Base-by-base conservation (phyloP, 2,329 filamentous ascomycete species). In the Sclerotinia sclerotiorum region DNA sequence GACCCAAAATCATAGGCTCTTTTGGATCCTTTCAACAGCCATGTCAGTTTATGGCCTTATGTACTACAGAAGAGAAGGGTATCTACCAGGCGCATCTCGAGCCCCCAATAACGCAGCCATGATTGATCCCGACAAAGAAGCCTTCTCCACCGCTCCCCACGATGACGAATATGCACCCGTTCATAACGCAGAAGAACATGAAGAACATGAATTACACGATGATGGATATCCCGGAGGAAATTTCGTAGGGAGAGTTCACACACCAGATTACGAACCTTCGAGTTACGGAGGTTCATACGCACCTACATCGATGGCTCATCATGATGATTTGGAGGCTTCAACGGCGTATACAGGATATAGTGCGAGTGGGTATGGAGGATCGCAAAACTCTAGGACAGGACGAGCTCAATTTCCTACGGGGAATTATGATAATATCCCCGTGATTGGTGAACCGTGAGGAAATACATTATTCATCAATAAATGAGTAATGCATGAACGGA, bases 101-200 rank as follows among this genome's bases (percentile, higher is more conserved):
- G 74, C 72, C 17, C 76, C 75, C 1, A 72, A 70, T 44, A 78
- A 77, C 65, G 75, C 76, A 2, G 72, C 80, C 76, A 74, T 86
- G 79, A 89, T 89, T 73, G 88, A 90, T 76, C 88, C 88, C 0
- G 87, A 90, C 78, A 89, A 89, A 81, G 87, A 87, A 39, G 87
- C 87, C 69, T 90, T 90, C 79, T 88, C 86, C 68, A 88, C 87
- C 78, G 86, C 85, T 19, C 86, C 86, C n/a, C 85, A 88, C 75
- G 87, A 87, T 73, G 87, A 90, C 72, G 87, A 89, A 55, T 90
- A 90, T 74, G 85, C 87, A 63, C 85, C 85, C 19, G 83, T 89
- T 70, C 83, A 87, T 77, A 81, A 86, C 70, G 78, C 68, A 10
- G 76, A 77, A 60, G 72, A 74, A 5, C 73, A 76, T 24, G 75